Percentiles rank a stretch among this genome's conserved stretches.
Conservation (phyloP, 179 eudicot species). For the Drosera spatulata region DNA sequence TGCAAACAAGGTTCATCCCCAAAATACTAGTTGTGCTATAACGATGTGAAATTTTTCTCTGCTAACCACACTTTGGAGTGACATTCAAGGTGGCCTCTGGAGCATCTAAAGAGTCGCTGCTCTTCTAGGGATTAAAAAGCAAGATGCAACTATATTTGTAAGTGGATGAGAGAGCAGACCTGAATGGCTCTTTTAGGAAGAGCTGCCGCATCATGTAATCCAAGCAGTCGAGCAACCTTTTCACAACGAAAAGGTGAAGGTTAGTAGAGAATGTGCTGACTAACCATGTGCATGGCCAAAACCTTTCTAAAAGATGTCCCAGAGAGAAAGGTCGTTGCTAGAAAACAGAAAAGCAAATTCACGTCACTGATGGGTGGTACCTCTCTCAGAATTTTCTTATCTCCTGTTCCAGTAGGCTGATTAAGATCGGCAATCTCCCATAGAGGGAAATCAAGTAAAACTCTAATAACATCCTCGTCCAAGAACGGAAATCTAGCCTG, state of each 20-base stretch:
- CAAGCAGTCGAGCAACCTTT: slow-evolving; percentile 84
- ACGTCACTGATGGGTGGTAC: slow-evolving; percentile 16
- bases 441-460: slow-evolving; percentile 63
- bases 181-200: slow-evolving; percentile 98
- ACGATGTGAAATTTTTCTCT: no score
- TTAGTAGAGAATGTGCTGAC: neutral
- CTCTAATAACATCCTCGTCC: slow-evolving; percentile 88
- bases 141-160: neutral
- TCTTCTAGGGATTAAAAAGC: no score
- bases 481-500: slow-evolving; percentile 96
- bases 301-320: neutral
- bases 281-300: neutral
- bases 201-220: slow-evolving; percentile 60
- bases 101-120: no score
- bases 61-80: no score
- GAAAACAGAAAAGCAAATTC: neutral
- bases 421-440: slow-evolving; percentile 92
- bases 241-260: neutral
- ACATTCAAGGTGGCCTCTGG: no score
- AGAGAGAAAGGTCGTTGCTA: neutral
- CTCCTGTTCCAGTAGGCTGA: slow-evolving; percentile 87
- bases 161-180: slow-evolving; percentile 22
- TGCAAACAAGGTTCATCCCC: no score
- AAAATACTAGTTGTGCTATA: no score
- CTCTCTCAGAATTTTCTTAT: slow-evolving; percentile 92